Evolutionary conservation across 2,329 filamentous ascomycete genomes (phyloP).

Genomic region (Cercospora brassicicola): DNA sequence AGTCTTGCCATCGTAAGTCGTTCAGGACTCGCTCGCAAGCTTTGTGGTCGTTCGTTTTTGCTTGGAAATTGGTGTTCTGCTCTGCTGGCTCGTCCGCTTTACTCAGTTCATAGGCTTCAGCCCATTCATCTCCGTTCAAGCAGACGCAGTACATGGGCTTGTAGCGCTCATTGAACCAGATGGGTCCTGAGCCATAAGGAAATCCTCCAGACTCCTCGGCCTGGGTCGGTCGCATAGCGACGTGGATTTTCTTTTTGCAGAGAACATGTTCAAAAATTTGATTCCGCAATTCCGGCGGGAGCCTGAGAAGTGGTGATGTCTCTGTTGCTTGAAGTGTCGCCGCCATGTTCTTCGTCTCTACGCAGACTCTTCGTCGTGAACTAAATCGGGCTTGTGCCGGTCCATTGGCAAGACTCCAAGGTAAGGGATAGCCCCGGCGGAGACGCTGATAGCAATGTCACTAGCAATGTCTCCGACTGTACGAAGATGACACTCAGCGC

Average conservation of each 20-base stretch:
- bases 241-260: constrained; percentile 18
- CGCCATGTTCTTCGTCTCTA: background rate
- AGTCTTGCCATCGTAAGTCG: constrained; percentile 21
- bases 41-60: constrained; percentile 1
- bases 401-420: background rate
- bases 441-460: background rate
- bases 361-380: background rate
- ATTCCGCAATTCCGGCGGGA: constrained; percentile 21
- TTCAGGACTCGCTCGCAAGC: constrained; percentile 17
- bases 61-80: background rate
- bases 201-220: constrained; percentile 16
- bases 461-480: too few relatives aligned
- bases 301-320: constrained; percentile 15
- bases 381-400: background rate
- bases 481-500: background rate
- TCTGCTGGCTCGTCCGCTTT: background rate
- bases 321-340: background rate
- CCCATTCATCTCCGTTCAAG: background rate
- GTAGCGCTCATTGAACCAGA: constrained; percentile 1
- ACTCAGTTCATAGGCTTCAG: constrained; percentile 2
- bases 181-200: background rate
- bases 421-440: background rate
- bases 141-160: constrained; percentile 22
- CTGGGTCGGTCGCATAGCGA: constrained; percentile 16
- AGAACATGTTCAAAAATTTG: constrained; percentile 25